Base-by-base conservation (phyloP, 371 early-diverging fungal species). In the Rhizopus stolonifer region DNA sequence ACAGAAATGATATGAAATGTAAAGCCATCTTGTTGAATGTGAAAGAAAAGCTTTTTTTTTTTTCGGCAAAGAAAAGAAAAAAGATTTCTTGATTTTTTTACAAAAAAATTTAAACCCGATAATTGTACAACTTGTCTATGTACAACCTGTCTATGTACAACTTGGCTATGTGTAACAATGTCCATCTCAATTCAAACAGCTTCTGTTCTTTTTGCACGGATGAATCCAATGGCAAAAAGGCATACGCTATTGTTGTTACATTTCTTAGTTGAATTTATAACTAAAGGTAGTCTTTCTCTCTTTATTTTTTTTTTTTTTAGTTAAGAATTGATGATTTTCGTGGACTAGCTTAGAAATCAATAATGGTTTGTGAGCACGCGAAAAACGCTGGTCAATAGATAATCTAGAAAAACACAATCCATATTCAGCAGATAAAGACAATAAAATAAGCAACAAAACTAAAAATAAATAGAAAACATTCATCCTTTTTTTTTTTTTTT, bases 1-100 rank as follows among this genome's bases (percentile, higher is more conserved):
- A 56, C 24, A 70, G 39, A 11, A 68, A 50, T 40, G 64, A 60
- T 23, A 65, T 21, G 17, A 56, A 58, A 29, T 63, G 64, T n/a
- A 59, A 33, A 25, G 46, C 45, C 55, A 63, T 58, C n/a, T 5
- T 3, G n/a, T n/a, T n/a, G n/a, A n/a, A n/a, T n/a, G n/a, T 15
- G 4, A 36, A 36, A 29, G 36, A 8, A 5, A 9, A 9, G 6
- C 29, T 29, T 9, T 29, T 29, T 29, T 29, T 29, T 29, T 36
- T 36, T 36, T 36, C 36, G 4, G 14, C n/a, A 36, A 36, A 36
- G 4, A 14, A 36, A 36, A 36, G 14, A 36, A 14, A 36, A 36
- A 36, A 36, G 36, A 36, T 4, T 36, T 15, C 36, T 36, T 36
- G 36, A 36, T 36, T 14, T 36, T 11, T 36, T 36, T 29, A 29